These are phyloP conservation scores for Dictyostelium intermedium DNA, from an alignment of 78 protist species.

Conservation along the genomic window DNA sequence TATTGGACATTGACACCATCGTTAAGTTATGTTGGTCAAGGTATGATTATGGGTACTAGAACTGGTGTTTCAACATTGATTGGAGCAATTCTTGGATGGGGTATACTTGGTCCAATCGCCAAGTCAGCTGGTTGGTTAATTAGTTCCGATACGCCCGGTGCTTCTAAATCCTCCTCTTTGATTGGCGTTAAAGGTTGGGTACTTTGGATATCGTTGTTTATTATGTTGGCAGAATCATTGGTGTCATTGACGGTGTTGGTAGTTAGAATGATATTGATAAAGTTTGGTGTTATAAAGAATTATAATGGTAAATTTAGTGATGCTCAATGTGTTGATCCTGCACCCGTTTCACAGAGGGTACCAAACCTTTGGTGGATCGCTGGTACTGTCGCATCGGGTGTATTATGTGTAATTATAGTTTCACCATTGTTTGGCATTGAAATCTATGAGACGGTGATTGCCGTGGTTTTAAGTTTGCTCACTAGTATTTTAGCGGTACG, in stretches of 20 bases:
- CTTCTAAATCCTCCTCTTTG: neutral
- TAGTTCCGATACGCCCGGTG: neutral
- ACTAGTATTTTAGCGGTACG: constrained; percentile 86
- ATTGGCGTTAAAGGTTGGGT: constrained; percentile 81
- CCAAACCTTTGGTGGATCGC: constrained; percentile 80
- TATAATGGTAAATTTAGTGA: neutral
- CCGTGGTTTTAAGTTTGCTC: constrained; percentile 63
- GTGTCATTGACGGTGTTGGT: constrained; percentile 51
- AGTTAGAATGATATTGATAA: neutral
- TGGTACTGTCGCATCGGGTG: constrained; percentile 80
- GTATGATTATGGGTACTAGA: constrained; percentile 92
- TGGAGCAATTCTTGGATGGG: constrained; percentile 88
- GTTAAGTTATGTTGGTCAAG: constrained; percentile 84
- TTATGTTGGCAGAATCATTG: constrained; percentile 82
- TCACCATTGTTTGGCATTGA: constrained; percentile 34
- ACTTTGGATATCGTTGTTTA: constrained; percentile 86
- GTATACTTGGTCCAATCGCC: constrained; percentile 88
- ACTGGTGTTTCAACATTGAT: constrained; percentile 74
- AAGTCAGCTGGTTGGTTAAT: constrained; percentile 63
- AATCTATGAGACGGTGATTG: constrained; percentile 38
- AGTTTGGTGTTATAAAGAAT: neutral
- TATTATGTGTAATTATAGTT: constrained; percentile 19
- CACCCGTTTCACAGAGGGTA: constrained; percentile 67
- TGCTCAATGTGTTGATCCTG: constrained; percentile 35
- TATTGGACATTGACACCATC: constrained; percentile 86